phyloP scores from a whole-genome alignment of 2,329 filamentous ascomycete species.

The Emmonsiellopsis sp. region DNA sequence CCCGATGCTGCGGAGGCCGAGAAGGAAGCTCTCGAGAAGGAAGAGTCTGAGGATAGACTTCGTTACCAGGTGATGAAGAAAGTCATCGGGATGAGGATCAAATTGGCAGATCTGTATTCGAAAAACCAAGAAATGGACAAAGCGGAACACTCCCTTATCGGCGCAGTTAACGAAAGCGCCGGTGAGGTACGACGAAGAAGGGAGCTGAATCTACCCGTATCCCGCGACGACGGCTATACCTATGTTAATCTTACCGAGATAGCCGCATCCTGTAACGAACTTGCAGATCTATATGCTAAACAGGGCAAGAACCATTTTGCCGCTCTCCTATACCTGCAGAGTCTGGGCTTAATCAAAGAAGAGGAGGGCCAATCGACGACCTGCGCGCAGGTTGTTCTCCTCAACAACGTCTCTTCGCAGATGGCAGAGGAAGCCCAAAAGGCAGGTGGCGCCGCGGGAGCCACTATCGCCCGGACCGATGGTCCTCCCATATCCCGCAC shows the following conservation, averaged over 20 bases:
- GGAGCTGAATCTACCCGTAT: slow-evolving; percentile 58
- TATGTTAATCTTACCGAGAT: slow-evolving; percentile 34
- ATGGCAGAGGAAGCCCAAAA: slow-evolving; percentile 27
- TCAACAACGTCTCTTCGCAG: slow-evolving; percentile 50
- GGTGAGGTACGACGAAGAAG: slow-evolving; percentile 63
- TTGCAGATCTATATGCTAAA: slow-evolving; percentile 68
- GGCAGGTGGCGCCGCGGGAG: slow-evolving; percentile 17
- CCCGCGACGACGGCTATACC: slow-evolving; percentile 33
- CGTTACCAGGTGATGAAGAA: slow-evolving; percentile 51
- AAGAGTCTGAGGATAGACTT: slow-evolving; percentile 31
- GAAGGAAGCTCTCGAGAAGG: slow-evolving; percentile 13
- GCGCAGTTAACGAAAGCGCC: slow-evolving; percentile 72
- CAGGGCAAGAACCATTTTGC: slow-evolving; percentile 71
- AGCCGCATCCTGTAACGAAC: slow-evolving; percentile 40
- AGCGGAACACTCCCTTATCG: slow-evolving; percentile 66
- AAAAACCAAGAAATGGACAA: slow-evolving; percentile 62
- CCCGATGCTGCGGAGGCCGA: slow-evolving; percentile 10
- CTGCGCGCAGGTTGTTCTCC: slow-evolving; percentile 70
- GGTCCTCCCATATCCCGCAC: slow-evolving; percentile 45
- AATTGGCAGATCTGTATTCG: slow-evolving; percentile 75
- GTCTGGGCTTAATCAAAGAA: slow-evolving; percentile 57
- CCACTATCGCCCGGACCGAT: slow-evolving; percentile 25
- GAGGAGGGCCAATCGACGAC: slow-evolving; percentile 36
- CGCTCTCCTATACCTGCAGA: slow-evolving; percentile 77
- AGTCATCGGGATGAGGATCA: slow-evolving; percentile 66